phyloP scores from a whole-genome alignment of 805 yeast genomes.

The Millerozyma acaciae region DNA sequence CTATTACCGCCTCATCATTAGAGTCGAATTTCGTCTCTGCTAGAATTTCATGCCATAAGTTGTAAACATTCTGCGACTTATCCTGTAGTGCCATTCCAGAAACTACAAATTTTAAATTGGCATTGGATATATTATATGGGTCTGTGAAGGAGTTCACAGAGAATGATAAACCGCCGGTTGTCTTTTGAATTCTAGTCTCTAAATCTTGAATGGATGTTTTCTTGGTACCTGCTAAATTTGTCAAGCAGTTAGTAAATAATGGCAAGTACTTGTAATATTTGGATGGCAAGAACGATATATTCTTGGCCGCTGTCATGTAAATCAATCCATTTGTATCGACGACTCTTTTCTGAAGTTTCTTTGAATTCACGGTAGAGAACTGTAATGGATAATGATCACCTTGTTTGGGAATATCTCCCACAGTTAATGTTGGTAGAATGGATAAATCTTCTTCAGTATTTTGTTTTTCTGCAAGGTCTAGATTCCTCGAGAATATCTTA shows the following conservation, averaged over 20 bases:
- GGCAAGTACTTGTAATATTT: conserved; percentile 69
- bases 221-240: conserved; percentile 79
- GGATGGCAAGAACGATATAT: conserved; percentile 55
- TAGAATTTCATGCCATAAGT: conserved; percentile 67
- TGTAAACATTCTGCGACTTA: conserved; percentile 57
- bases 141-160: conserved; percentile 53
- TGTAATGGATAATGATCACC: conserved; percentile 38
- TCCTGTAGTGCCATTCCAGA: conserved; percentile 68
- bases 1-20: conserved; percentile 35
- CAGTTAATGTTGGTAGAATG: conserved; percentile 72
- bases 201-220: conserved; percentile 68
- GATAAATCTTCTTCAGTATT: conserved; percentile 67
- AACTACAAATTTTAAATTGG: conserved; percentile 53
- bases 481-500: conserved; percentile 57
- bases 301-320: conserved; percentile 66
- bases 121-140: conserved; percentile 44
- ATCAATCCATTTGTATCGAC: conserved; percentile 78
- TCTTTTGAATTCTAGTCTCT: conserved; percentile 77
- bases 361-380: conserved; percentile 26
- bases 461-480: conserved; percentile 59
- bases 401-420: conserved; percentile 64
- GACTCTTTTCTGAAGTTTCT: conserved; percentile 43
- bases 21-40: conserved; percentile 63
- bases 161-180: conserved; percentile 83
- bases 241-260: conserved; percentile 71